Conservation (phyloP, 2,329 filamentous ascomycete genomes). For the Curvularia verruculosa region DNA sequence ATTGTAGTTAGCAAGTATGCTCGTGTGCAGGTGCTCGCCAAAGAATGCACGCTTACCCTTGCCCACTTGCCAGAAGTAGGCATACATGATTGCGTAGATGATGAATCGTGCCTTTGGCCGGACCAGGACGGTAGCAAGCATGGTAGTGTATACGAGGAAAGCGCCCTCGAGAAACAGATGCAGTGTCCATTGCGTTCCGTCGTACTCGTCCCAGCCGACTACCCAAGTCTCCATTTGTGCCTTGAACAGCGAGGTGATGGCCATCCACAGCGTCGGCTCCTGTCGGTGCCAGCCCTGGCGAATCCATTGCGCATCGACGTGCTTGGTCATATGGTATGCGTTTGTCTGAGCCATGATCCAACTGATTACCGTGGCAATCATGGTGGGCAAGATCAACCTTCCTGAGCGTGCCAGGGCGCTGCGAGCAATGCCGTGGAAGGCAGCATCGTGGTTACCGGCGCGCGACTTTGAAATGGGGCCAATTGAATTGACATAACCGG, state of each 20-base stretch:
- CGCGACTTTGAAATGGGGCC: constrained; percentile 64
- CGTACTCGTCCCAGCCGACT: constrained; percentile 50
- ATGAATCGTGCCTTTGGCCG: constrained; percentile 46
- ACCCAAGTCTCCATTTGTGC: constrained; percentile 49
- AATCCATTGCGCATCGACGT: constrained; percentile 66
- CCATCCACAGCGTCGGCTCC: constrained; percentile 41
- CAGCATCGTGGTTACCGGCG: constrained; percentile 60
- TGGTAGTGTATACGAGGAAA: constrained; percentile 52
- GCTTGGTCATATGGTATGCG: constrained; percentile 62
- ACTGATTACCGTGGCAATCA: constrained; percentile 60
- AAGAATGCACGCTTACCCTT: constrained; percentile 32
- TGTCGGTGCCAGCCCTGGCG: constrained; percentile 49
- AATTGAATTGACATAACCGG: constrained; percentile 68
- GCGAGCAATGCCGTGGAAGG: constrained; percentile 61
- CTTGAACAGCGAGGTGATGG: constrained; percentile 39
- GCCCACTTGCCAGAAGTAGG: constrained; percentile 49
- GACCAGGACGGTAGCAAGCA: constrained; percentile 50
- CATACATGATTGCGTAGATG: constrained; percentile 47
- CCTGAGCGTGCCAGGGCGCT: constrained; percentile 65
- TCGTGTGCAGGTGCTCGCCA: neutral
- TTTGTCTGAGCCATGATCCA: constrained; percentile 64
- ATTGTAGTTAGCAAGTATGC: constrained; percentile 24
- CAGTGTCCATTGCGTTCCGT: constrained; percentile 53
- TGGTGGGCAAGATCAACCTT: constrained; percentile 63
- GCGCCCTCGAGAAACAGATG: constrained; percentile 52